phyloP scores from a whole-genome alignment of 129 eudicot genomes.

The Oenanthe sinensis region DNA sequence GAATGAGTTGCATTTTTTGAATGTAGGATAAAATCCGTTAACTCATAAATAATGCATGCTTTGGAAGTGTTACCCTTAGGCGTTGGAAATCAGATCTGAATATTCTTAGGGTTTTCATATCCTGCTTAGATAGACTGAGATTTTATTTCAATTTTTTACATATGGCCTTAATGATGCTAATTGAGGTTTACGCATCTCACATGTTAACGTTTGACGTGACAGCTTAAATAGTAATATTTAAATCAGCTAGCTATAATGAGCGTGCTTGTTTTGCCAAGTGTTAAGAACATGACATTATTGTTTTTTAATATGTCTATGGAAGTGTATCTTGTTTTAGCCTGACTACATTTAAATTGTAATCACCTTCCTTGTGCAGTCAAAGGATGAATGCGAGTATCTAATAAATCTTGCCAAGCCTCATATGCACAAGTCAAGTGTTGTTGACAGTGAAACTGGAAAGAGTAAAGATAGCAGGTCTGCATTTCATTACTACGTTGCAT shows the following conservation, averaged over 20 bases:
- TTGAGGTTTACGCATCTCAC: neutral
- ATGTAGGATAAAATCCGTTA: neutral
- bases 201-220: neutral
- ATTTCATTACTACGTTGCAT: conserved; percentile 14
- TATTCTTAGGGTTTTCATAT: neutral
- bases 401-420: conserved; percentile 89
- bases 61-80: neutral
- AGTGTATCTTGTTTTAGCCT: neutral
- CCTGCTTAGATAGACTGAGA: neutral
- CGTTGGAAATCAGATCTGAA: neutral
- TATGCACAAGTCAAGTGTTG: conserved; percentile 92
- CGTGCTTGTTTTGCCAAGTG: neutral
- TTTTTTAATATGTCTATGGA: neutral
- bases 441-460: conserved; percentile 80
- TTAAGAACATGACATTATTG: neutral
- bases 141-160: neutral
- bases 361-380: conserved; percentile 43
- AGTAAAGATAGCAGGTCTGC: conserved; percentile 85
- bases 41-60: neutral
- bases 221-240: neutral
- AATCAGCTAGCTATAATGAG: neutral
- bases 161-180: neutral
- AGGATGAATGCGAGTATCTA: conserved; percentile 80
- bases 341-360: neutral
- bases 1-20: neutral